These are phyloP conservation scores for Amyloporia xantha DNA, from an alignment of 768 basidiomycete species.

Conservation along the genomic window DNA sequence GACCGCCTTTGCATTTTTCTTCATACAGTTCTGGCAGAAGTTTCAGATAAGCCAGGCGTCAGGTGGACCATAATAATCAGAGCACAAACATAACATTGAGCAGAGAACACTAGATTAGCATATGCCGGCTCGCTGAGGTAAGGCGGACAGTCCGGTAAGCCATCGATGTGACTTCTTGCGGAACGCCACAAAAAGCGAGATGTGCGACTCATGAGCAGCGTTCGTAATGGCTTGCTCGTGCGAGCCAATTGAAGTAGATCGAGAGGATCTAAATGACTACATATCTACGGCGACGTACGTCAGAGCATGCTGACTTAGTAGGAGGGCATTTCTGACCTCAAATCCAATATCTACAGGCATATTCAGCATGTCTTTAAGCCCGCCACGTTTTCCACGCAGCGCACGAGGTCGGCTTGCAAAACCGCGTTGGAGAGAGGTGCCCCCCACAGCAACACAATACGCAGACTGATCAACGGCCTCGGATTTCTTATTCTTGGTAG, in stretches of 20 bases:
- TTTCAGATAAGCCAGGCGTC: not conserved
- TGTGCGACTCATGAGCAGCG: constrained; percentile 23
- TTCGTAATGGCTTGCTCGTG: constrained; percentile 30
- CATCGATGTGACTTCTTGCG: constrained; percentile 20
- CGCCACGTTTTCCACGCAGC: constrained; percentile 7
- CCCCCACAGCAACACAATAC: too few relatives aligned
- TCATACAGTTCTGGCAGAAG: constrained; percentile 3
- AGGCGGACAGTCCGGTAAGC: constrained; percentile 23
- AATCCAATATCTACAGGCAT: constrained; percentile 15
- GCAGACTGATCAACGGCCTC: too few relatives aligned
- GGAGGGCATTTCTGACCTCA: constrained; percentile 7
- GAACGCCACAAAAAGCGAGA: constrained; percentile 29
- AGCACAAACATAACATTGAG: constrained; percentile 27
- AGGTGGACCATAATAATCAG: not conserved
- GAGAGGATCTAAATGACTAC: constrained; percentile 30
- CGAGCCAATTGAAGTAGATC: constrained; percentile 37
- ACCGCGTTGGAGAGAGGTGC: too few relatives aligned
- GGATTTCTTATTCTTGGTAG: too few relatives aligned
- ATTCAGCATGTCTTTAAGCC: constrained; percentile 9
- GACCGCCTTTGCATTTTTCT: constrained; percentile 1
- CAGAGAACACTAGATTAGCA: constrained; percentile 30
- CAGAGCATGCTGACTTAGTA: not conserved
- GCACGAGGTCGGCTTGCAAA: not conserved
- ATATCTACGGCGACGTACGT: constrained; percentile 27
- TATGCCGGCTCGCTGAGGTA: constrained; percentile 28